Evolutionary conservation across 164 flowering plant species (phyloP).

Genomic region (Umbilicus rupestris): DNA sequence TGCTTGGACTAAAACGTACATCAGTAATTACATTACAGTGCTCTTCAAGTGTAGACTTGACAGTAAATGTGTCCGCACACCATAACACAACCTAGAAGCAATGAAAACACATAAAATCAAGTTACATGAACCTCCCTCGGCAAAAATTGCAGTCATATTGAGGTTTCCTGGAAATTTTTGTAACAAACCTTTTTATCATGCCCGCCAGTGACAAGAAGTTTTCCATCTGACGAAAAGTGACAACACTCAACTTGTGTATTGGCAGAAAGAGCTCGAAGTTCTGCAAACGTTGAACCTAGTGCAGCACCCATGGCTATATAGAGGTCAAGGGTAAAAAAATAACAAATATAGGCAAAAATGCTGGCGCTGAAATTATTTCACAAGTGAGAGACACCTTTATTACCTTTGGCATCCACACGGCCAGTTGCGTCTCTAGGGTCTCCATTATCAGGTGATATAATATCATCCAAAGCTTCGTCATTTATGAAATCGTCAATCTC

Average conservation of each 20-base stretch:
- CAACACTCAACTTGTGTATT: slow-evolving; percentile 22
- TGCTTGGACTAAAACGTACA: slow-evolving; percentile 71
- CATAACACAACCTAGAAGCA: slow-evolving; percentile 59
- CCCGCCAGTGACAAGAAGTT: slow-evolving; percentile 6
- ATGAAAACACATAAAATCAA: slow-evolving; percentile 11
- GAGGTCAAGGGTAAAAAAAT: neutral
- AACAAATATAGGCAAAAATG: neutral
- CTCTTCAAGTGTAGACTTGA: slow-evolving; percentile 58
- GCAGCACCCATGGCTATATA: neutral
- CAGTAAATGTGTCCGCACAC: slow-evolving; percentile 45
- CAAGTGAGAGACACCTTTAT: neutral
- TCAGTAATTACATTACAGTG: slow-evolving; percentile 61
- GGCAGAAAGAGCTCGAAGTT: slow-evolving; percentile 22
- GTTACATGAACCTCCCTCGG: neutral
- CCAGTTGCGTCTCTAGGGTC: slow-evolving; percentile 29
- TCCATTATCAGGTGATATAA: slow-evolving; percentile 34
- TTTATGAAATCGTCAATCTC: slow-evolving; percentile 37
- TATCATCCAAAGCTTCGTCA: slow-evolving; percentile 38
- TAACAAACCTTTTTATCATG: slow-evolving; percentile 8
- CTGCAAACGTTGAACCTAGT: slow-evolving; percentile 29
- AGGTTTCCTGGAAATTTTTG: neutral
- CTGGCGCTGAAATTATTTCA: neutral
- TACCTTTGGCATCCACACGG: slow-evolving; percentile 34
- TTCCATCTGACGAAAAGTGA: slow-evolving; percentile 6
- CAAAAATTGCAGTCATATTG: neutral